Conservation (phyloP, 495 filamentous ascomycete genomes). For the Penicillium desertorum region DNA sequence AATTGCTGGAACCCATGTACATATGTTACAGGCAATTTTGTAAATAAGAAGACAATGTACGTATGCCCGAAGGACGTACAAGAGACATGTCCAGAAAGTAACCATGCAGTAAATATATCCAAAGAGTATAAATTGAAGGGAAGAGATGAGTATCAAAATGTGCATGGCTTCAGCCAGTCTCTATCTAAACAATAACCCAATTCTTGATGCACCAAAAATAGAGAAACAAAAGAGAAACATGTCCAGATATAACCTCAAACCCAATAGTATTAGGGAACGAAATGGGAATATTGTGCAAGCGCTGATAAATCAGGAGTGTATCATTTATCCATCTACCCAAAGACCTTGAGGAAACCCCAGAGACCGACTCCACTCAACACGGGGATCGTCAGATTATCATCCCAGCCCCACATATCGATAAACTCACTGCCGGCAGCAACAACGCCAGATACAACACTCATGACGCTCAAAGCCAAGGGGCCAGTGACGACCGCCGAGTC, state of each 20-base stretch:
- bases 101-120: neutral
- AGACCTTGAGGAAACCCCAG: conserved; percentile 90
- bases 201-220: conserved; percentile 22
- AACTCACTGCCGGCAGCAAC: conserved; percentile 87
- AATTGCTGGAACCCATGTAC: neutral
- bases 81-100: neutral
- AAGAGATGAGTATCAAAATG: neutral
- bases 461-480: conserved; percentile 70
- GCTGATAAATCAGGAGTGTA: conserved; percentile 1
- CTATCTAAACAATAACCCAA: conserved; percentile 19
- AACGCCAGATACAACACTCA: conserved; percentile 85
- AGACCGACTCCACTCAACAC: conserved; percentile 86
- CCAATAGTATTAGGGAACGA: conserved; percentile 14
- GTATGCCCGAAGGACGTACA: neutral
- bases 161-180: neutral
- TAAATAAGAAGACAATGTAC: neutral
- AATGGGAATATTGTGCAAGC: conserved; percentile 10
- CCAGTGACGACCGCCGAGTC: conserved; percentile 56
- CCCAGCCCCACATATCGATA: conserved; percentile 85
- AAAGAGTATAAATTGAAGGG: conserved; percentile 5
- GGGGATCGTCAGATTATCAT: conserved; percentile 97
- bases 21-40: neutral
- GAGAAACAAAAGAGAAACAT: neutral
- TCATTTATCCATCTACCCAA: conserved; percentile 51
- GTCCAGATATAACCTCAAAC: conserved; percentile 9